Evolutionary conservation across 441 rosid species (phyloP).

Genomic region (Macaranga tanarius): DNA sequence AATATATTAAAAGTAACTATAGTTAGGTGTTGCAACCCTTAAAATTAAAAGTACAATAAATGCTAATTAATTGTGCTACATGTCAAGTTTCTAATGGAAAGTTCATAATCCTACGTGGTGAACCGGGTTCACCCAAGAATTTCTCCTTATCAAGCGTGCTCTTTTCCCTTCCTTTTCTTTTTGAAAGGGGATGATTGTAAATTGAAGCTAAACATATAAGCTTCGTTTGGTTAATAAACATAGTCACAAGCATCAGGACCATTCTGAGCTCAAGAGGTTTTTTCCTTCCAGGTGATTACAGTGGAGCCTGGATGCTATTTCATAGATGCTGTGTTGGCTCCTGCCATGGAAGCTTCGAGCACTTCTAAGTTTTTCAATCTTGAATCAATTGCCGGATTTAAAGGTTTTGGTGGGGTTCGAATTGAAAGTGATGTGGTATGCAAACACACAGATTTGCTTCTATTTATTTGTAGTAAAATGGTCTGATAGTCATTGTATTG

Average conservation of each 20-base stretch:
- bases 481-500: neutral
- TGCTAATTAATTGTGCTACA: no score
- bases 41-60: no score
- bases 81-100: no score
- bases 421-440: constrained; percentile 91
- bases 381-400: constrained; percentile 57
- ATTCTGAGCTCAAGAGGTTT: constrained; percentile 12
- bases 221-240: neutral
- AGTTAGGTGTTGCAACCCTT: no score
- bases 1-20: no score
- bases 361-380: constrained; percentile 67
- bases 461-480: neutral
- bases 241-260: neutral
- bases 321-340: constrained; percentile 71
- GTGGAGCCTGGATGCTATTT: constrained; percentile 99
- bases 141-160: neutral
- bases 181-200: neutral
- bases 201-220: neutral
- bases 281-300: constrained; percentile 69
- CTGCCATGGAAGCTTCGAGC: constrained; percentile 55
- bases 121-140: no score
- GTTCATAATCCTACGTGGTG: no score
- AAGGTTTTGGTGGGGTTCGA: constrained; percentile 84
- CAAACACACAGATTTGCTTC: neutral
- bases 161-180: neutral